Base-by-base conservation (phyloP, 2,329 filamentous ascomycete genomes). In the Microsporum audouinii region DNA sequence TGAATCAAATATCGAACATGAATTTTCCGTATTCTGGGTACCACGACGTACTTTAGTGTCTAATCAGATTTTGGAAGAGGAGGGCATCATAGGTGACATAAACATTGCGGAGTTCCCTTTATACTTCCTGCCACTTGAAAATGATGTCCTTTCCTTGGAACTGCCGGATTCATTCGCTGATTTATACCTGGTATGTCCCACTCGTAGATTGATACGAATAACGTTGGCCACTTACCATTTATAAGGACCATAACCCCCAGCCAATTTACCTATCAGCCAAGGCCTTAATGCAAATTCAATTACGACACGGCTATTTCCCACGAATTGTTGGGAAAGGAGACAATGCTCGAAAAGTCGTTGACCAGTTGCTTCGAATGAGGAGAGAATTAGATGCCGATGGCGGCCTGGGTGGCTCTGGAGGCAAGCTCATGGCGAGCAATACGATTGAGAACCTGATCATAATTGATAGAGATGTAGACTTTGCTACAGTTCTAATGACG, bases 11-110 rank as follows among this genome's bases (percentile, higher is more conserved):
- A 89, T 87, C 55, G 89, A 91, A 66, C 94, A 99, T 82, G 92
- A 99, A 68, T 96, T 97, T 72, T 92, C 91, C 65, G 88, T 99
- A 68, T 92, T 96, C 72, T 97, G 94, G 89, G 88, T 95, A 47
- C 92, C 95, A 4, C 85, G 94, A 62, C 88, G 94, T 64, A 97
- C 94, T 2, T 79, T 95, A 60, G 87, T 97, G 60, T 94, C 90
- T 67, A 91, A 97, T 72, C 87, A 91, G 71, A 83, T 97, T 57
- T 80, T 99, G 43, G 94, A 99, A 74, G 91, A 96, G 71, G 88
- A 89, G 43, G 94, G 92, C 31, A 89, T 99, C 12, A 81, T 96
- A 57, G 95, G 94, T 62, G 94, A 99, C 72, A 88, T 91, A 64
- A 96, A 85, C 69, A 87, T 97, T 66, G 82, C 86, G 61, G 91